Evolutionary conservation across 768 basidiomycete species (phyloP), one percentile per base, ranked within the genome.

Genomic region (Piloderma croceum): DNA sequence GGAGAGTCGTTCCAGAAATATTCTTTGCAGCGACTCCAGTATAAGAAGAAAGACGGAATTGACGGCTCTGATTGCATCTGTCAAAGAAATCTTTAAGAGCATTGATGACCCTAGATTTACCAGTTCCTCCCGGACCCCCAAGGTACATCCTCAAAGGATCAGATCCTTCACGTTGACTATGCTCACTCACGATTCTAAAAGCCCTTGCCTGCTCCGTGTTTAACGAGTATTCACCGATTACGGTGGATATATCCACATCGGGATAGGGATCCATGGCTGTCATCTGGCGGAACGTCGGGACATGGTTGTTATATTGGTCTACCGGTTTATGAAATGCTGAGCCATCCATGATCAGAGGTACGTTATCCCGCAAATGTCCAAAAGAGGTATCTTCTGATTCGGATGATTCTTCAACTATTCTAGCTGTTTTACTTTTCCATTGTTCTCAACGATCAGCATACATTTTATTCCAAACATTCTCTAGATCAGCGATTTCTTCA

Each of bases 1-100:
- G 69, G 4, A 71, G 18, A 0, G 70, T 72, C 43, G 60, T 60
- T 1, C 70, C 69, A 0, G 36, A 33, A 7, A 73, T 65, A 24
- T 67, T 62, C 12, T 42, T 33, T 0, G 70, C 70, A 15, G 70
- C 70, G 10, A 63, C 54, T 0, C 69, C 71, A 7, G 64, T 70
- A 37, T 51, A 69, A 0, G 66, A 57, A 7, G 56, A 36, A 1
- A 67, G 40, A 0, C 60, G 40, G 20, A 70, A 57, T 4, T 59
- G 40, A 1, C 56, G 41, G 1, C 10, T 10, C 34, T 69, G 44
- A 0, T 47, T 36, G 7, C 45, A 11, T 2, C 25, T 2, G 0
- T 34, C 27, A 47, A 69, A 70, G 31, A 62, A 65, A 2, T 55
- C 51, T 18, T 48, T 50, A 1, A 72, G 12, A 0, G 66, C 64